Percentiles rank a stretch among this genome's conserved stretches.
phyloP scores from a whole-genome alignment of 179 eudicot genomes.

The Monotropa hypopitys region DNA sequence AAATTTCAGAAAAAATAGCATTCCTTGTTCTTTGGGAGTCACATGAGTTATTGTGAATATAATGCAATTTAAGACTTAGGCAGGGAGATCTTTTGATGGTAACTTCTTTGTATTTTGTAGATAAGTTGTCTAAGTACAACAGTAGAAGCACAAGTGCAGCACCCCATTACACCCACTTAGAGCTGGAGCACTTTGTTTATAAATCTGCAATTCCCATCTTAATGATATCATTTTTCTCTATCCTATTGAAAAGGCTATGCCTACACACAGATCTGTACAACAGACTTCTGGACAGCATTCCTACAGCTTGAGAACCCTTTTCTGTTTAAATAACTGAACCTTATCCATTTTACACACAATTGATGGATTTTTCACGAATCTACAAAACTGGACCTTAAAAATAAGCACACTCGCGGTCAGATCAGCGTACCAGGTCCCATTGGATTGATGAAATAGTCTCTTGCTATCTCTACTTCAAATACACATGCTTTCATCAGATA shows the following conservation, averaged over 20 bases:
- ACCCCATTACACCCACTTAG: not conserved
- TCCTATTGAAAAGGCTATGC: conserved; percentile 2
- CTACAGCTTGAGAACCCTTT: not conserved
- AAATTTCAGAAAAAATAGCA: no score
- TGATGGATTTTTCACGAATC: not conserved
- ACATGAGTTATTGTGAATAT: no score
- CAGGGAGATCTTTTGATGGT: not conserved
- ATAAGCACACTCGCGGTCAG: conserved; percentile 1
- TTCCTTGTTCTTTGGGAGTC: no score
- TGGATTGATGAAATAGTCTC: not conserved
- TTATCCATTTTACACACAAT: conserved; percentile 6
- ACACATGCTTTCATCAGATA: conserved; percentile 32
- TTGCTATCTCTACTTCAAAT: not conserved
- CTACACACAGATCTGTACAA: conserved; percentile 11
- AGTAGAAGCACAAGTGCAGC: conserved; percentile 5
- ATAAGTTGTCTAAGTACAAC: not conserved
- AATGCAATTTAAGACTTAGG: not conserved
- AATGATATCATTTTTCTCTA: not conserved
- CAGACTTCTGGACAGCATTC: conserved; percentile 4
- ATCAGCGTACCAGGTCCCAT: not conserved
- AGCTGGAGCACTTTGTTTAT: not conserved
- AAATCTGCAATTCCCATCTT: not conserved
- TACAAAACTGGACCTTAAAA: conserved; percentile 12
- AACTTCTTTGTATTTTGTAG: not conserved
- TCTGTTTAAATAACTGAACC: conserved; percentile 3